phyloP scores from a whole-genome alignment of 306 rosid species.

The Morella rubra region DNA sequence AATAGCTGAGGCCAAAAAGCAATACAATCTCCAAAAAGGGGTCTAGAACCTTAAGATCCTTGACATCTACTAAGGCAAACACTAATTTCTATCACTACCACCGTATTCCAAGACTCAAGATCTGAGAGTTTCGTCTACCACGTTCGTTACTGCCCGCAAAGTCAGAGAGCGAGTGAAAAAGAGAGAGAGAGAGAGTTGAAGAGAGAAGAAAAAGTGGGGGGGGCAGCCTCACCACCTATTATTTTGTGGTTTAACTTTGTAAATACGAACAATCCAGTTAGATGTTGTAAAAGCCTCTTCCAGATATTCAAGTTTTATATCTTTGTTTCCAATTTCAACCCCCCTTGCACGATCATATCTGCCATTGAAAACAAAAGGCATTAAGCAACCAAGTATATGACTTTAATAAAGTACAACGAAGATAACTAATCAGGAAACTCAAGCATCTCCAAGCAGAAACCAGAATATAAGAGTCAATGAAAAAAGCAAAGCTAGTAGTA shows the following conservation, averaged over 20 bases:
- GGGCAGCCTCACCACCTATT: constrained; percentile 73
- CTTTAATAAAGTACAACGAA: neutral
- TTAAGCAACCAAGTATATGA: neutral
- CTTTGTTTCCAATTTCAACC: constrained; percentile 97
- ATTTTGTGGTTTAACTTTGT: constrained; percentile 97
- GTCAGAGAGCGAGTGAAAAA: neutral
- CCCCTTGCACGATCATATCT: constrained; percentile 99
- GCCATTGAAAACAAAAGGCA: constrained; percentile 26
- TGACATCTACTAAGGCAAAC: neutral
- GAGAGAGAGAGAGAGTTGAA: neutral
- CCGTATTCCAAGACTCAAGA: constrained; percentile 13
- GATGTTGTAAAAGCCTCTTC: constrained; percentile 98
- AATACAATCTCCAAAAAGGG: neutral
- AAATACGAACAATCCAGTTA: constrained; percentile 98
- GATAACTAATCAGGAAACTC: no score
- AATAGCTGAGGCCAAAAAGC: neutral
- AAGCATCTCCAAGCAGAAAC: constrained; percentile 1
- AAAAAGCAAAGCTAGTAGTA: neutral
- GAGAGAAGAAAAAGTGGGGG: neutral
- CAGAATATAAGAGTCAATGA: neutral
- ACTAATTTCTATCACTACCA: neutral
- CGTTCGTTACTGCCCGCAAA: constrained; percentile 1
- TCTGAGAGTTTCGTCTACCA: constrained; percentile 27
- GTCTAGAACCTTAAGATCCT: neutral
- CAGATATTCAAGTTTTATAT: constrained; percentile 88